Conservation (phyloP, 202 grass and related monocot genomes). For the Carex sylvatica region DNA sequence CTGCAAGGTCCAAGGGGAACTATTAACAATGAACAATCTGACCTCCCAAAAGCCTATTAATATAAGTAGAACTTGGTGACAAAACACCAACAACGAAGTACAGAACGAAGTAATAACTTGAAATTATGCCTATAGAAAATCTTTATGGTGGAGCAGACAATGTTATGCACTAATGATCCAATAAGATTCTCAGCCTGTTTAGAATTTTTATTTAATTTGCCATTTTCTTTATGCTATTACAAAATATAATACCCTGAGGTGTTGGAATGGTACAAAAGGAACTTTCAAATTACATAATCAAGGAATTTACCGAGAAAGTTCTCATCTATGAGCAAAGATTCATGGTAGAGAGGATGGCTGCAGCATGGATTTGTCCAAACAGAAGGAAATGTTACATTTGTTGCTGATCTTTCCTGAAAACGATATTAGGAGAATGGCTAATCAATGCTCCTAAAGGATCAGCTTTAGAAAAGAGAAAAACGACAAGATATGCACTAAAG, state of each 20-base stretch:
- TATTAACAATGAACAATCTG: neutral
- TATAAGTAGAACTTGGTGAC: neutral
- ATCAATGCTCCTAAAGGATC: no score
- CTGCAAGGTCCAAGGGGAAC: neutral
- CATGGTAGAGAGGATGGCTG: no score
- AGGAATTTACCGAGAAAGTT: no score
- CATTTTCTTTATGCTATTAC: constrained; percentile 6
- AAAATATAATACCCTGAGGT: neutral
- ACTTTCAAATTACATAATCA: neutral
- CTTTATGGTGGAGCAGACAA: neutral
- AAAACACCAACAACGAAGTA: neutral
- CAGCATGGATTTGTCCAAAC: no score
- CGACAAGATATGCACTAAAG: no score
- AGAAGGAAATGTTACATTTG: no score
- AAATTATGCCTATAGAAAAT: neutral
- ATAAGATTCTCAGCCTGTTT: neutral
- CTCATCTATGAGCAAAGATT: no score
- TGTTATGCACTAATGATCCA: neutral
- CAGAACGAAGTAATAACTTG: constrained; percentile 7
- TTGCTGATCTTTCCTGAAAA: no score
- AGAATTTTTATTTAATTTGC: neutral
- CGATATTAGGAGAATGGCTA: no score
- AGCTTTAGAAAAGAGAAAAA: no score
- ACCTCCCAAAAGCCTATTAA: neutral
- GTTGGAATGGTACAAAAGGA: neutral